These are phyloP conservation scores for Nakazawaea holstii DNA, from an alignment of 805 yeast genomes.

Conservation along the genomic window DNA sequence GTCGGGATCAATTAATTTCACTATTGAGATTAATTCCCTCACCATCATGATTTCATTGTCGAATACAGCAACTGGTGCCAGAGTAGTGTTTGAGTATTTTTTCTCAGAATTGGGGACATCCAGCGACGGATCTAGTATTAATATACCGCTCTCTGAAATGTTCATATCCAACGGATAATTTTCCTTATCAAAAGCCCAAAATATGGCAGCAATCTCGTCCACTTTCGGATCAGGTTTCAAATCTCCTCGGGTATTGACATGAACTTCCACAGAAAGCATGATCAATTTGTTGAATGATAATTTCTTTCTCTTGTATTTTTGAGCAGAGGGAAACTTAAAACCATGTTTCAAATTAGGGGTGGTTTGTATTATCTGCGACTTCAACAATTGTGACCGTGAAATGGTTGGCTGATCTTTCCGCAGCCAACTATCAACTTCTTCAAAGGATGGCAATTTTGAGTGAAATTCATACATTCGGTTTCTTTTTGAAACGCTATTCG, in stretches of 20 bases:
- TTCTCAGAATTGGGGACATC: conserved; percentile 6
- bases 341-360: conserved; percentile 34
- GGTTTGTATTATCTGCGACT: conserved; percentile 49
- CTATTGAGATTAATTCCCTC: conserved; percentile 45
- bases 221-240: conserved; percentile 57
- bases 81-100: conserved; percentile 14
- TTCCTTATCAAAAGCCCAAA: conserved; percentile 57
- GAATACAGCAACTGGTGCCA: conserved; percentile 33
- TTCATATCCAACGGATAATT: conserved; percentile 27
- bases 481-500: neutral
- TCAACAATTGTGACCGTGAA: conserved; percentile 14
- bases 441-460: conserved; percentile 41
- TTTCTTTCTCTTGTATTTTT: conserved; percentile 24
- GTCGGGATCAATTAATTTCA: conserved; percentile 76
- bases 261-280: conserved; percentile 63
- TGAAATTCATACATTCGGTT: conserved; percentile 23
- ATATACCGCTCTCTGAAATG: conserved; percentile 32
- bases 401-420: conserved; percentile 11
- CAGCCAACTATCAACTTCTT: conserved; percentile 31
- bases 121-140: conserved; percentile 15
- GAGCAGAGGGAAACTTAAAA: conserved; percentile 31
- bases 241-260: conserved; percentile 47
- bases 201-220: conserved; percentile 55
- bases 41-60: conserved; percentile 57
- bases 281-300: conserved; percentile 42